Base-by-base conservation (phyloP, 192 early-diverging fungal species). In the Spinellus fusiger region DNA sequence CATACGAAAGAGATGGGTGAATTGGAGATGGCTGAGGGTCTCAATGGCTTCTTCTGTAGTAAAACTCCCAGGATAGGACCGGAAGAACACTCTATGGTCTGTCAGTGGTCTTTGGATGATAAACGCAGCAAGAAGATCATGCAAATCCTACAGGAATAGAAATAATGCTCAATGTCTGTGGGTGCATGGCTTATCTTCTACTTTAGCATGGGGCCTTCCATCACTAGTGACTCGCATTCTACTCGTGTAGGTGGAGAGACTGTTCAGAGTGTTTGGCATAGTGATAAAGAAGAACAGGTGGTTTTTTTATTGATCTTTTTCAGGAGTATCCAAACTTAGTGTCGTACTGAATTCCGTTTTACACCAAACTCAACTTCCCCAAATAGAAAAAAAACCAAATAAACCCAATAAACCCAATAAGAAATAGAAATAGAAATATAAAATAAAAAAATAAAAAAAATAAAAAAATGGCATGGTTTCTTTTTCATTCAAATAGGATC, bases 201-300 rank as follows among this genome's bases (percentile, higher is more conserved):
- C 81, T 79, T 79, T 84, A 18, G 71, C 74, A 63, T 77, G 80
- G 27, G 81, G 77, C 32, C 81, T 69, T 18, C 81, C 81, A 6
- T 71, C 75, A 29, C 66, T 68, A 20, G 70, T 84, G 4, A 78
- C 75, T 49, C 70, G 77, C 79, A 84, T 78, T 53, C 60, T 77
- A 38, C 59, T 52, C 12, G 73, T 67, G 13, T 75, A 68, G 7
- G 68, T 68, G 1, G 64, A 66, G 3, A 59, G 47, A 31, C 23
- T 47, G 31, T 23, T 56, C 26, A 55, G 55, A 40, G 44, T 56
- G 22, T 46, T 47, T 22, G 54, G 62, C 54, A 60, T 60, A 56
- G 23, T 22, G 20, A 54, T 22, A 31, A 32, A 27, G n/a, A 25
- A 35, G 35, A n/a, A n/a, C n/a, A n/a, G n/a, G n/a, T n/a, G n/a